Evolutionary conservation across 345 rosid genomes (phyloP).

Genomic region (Turnera subulata): DNA sequence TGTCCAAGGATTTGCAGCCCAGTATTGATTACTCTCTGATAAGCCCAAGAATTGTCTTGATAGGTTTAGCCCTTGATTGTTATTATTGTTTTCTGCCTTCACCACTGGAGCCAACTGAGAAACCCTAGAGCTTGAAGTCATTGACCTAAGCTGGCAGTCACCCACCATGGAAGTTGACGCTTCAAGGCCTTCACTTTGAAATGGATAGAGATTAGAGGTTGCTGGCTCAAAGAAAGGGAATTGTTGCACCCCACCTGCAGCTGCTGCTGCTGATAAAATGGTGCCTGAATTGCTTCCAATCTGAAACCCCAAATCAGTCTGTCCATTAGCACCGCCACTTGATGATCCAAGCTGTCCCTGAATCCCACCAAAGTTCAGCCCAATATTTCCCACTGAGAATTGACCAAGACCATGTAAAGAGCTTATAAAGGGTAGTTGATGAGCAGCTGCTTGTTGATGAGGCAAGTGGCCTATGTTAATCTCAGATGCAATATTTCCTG

Average conservation of each 20-base stretch:
- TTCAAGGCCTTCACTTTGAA: slow-evolving; percentile 41
- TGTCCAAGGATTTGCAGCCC: slow-evolving; percentile 42
- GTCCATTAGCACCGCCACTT: slow-evolving; percentile 21
- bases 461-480: slow-evolving; percentile 33
- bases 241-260: slow-evolving; percentile 36
- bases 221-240: slow-evolving; percentile 48
- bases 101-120: slow-evolving; percentile 45
- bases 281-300: slow-evolving; percentile 35
- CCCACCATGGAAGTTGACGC: slow-evolving; percentile 37
- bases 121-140: slow-evolving; percentile 49
- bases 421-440: slow-evolving; percentile 49
- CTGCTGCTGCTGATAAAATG: slow-evolving; percentile 25
- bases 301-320: slow-evolving; percentile 42
- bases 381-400: slow-evolving; percentile 42
- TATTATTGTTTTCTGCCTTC: slow-evolving; percentile 46
- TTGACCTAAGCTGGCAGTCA: slow-evolving; percentile 20
- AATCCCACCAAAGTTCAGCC: slow-evolving; percentile 48
- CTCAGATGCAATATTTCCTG: slow-evolving; percentile 36
- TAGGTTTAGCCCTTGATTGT: slow-evolving; percentile 31
- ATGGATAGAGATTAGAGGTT: slow-evolving; percentile 30
- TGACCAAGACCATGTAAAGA: slow-evolving; percentile 41
- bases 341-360: slow-evolving; percentile 28
- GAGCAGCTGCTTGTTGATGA: slow-evolving; percentile 18
- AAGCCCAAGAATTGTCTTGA: slow-evolving; percentile 31
- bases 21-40: slow-evolving; percentile 42